Evolutionary conservation across 768 basidiomycete species (phyloP), one percentile per base, ranked within the genome.

Genomic region (Tricholoma saponaceum): DNA sequence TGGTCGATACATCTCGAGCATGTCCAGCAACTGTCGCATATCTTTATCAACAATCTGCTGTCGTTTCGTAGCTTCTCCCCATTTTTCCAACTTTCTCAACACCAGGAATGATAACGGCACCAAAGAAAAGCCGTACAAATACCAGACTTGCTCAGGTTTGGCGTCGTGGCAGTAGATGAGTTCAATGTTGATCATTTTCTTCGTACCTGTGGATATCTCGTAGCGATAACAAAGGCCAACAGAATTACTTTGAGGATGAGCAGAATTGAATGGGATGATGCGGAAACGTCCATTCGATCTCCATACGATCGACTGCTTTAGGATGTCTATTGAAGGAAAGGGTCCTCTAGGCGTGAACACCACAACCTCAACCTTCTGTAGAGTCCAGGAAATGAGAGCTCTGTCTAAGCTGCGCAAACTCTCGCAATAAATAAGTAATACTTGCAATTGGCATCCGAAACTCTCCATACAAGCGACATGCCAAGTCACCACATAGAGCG

Each of bases 401-500:
- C 22, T 3, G 12, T 49, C 30, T 33, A 13, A 44, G 46, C 8
- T 26, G 13, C 25, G 26, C 46, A n/a, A 13, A 9, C 22, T 14
- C n/a, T 14, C n/a, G 13, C 13, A 26, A 20, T 47, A 43, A 55
- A 41, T 6, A 37, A 16, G 25, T 41, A 43, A 26, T 5, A 49
- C 62, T 52, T 22, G 49, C 59, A 18, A 26, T 41, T 23, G 49
- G 52, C 2, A 47, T n/a, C 16, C 52, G 55, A 14, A 28, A 32
- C 14, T n/a, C 12, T 12, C 59, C 62, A 32, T 55, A 49, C 4
- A 7, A n/a, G 44, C 52, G 41, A 37, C 52, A 60, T n/a, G 52
- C 57, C 16, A 60, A 22, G 25, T 62, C 61, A 13, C 61, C 61
- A 22, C 49, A 54, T 6, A 60, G 35, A 23, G 56, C 58, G 41